Percentiles rank a stretch among this genome's conserved stretches.
phyloP scores from a whole-genome alignment of 176 grass and related monocot species.

The Stipa capillata region DNA sequence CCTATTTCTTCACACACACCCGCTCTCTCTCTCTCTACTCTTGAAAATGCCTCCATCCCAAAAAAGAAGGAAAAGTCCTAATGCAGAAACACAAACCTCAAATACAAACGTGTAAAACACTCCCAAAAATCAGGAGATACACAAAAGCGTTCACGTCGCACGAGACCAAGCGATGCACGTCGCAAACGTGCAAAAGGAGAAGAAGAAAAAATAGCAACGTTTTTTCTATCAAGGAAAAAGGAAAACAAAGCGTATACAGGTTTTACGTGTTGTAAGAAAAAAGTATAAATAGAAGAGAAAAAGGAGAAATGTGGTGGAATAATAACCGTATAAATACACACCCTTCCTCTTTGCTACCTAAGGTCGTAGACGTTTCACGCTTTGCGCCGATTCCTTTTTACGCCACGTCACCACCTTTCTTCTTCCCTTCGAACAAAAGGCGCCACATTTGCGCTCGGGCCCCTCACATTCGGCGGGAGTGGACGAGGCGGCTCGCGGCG shows the following conservation, averaged over 20 bases:
- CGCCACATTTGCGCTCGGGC: not conserved
- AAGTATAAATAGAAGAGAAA: too few relatives aligned
- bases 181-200: not conserved
- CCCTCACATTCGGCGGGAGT: not conserved
- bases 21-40: not conserved
- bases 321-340: conserved; percentile 16
- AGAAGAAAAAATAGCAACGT: too few relatives aligned
- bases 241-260: too few relatives aligned
- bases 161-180: not conserved
- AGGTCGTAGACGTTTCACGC: not conserved
- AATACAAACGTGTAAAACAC: not conserved
- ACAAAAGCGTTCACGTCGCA: not conserved
- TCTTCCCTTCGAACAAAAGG: not conserved
- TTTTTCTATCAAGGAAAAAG: too few relatives aligned
- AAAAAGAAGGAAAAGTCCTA: not conserved
- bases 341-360: not conserved
- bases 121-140: not conserved
- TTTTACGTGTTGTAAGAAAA: too few relatives aligned
- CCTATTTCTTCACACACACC: not conserved
- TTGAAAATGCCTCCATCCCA: not conserved
- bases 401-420: not conserved
- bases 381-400: not conserved
- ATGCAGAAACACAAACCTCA: not conserved
- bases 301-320: too few relatives aligned
- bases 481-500: not conserved